Conservation (phyloP, 495 filamentous ascomycete species). For the Penicillium egyptiacum region DNA sequence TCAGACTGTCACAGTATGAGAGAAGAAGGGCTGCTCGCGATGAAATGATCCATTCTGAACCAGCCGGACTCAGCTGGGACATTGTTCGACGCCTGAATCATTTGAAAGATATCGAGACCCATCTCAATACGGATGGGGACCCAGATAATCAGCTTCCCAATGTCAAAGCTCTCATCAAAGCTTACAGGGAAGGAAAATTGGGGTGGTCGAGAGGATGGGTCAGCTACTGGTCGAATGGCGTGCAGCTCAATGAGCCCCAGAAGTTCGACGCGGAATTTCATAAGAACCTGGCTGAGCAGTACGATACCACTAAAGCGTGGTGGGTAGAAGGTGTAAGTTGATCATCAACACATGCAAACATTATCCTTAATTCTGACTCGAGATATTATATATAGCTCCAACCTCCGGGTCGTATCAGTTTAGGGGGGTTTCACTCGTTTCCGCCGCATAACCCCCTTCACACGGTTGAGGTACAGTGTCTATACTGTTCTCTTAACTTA, state of each 20-base stretch:
- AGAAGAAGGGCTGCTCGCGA: not conserved
- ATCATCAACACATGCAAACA: not conserved
- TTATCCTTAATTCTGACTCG: not conserved
- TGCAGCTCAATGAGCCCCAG: not conserved
- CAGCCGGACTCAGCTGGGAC: not conserved
- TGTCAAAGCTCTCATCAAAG: slow-evolving; percentile 3
- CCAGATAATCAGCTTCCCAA: slow-evolving; percentile 8
- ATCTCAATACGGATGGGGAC: not conserved
- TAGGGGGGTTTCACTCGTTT: not conserved
- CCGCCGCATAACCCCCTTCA: not conserved
- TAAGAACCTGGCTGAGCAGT: not conserved
- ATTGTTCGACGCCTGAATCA: slow-evolving; percentile 2
- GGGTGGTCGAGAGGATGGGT: not conserved
- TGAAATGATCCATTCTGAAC: not conserved
- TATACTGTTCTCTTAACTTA: not conserved
- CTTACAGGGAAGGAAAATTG: not conserved
- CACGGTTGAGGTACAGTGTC: not conserved
- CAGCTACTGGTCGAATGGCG: slow-evolving; percentile 10
- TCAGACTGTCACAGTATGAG: not conserved
- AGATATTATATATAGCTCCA: not conserved
- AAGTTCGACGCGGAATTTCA: not conserved
- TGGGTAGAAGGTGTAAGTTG: slow-evolving; percentile 11
- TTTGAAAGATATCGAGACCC: not conserved
- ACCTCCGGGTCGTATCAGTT: not conserved
- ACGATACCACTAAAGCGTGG: slow-evolving; percentile 1